These are phyloP conservation scores for Aspergillus nanangensis DNA, from an alignment of 495 filamentous ascomycete species.

Conservation along the genomic window DNA sequence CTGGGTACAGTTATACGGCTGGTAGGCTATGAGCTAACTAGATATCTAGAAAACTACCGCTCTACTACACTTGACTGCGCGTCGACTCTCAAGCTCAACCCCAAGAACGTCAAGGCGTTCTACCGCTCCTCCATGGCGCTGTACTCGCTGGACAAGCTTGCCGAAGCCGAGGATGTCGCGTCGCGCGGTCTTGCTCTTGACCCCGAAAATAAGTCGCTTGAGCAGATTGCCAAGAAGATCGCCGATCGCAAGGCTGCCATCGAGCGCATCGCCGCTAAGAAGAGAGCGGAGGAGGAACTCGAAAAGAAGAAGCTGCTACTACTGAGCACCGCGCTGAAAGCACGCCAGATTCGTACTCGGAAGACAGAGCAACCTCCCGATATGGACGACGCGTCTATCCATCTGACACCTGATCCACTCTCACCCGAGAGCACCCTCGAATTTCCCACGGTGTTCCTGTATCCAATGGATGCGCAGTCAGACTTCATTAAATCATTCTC, in stretches of 20 bases:
- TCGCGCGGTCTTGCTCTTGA: slow-evolving; percentile 67
- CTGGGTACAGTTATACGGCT: background rate
- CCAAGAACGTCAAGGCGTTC: slow-evolving; percentile 76
- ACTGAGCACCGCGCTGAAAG: slow-evolving; percentile 65
- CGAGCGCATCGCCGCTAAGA: slow-evolving; percentile 33
- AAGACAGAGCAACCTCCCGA: slow-evolving; percentile 70
- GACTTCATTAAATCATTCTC: slow-evolving; percentile 86
- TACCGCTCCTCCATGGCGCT: slow-evolving; percentile 79
- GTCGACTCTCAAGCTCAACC: slow-evolving; percentile 71
- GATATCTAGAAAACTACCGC: slow-evolving; percentile 68
- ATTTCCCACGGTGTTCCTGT: slow-evolving; percentile 81
- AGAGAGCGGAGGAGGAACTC: slow-evolving; percentile 46
- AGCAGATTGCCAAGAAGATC: slow-evolving; percentile 49
- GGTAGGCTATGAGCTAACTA: slow-evolving; percentile 7
- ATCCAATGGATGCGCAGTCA: slow-evolving; percentile 70
- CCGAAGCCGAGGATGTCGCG: slow-evolving; percentile 73
- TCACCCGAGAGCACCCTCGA: slow-evolving; percentile 63
- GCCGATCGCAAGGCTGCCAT: slow-evolving; percentile 40
- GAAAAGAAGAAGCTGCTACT: slow-evolving; percentile 52
- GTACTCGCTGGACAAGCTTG: slow-evolving; percentile 64
- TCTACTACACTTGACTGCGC: slow-evolving; percentile 78
- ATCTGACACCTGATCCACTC: slow-evolving; percentile 65
- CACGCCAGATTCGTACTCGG: slow-evolving; percentile 63
- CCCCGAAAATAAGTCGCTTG: slow-evolving; percentile 54
- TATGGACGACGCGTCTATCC: slow-evolving; percentile 70